A percentile compares a stretch with the other conserved stretches of the same genome.
These are phyloP conservation scores for Claviceps pusilla DNA, from an alignment of 2,329 filamentous ascomycete genomes.

Conservation along the genomic window DNA sequence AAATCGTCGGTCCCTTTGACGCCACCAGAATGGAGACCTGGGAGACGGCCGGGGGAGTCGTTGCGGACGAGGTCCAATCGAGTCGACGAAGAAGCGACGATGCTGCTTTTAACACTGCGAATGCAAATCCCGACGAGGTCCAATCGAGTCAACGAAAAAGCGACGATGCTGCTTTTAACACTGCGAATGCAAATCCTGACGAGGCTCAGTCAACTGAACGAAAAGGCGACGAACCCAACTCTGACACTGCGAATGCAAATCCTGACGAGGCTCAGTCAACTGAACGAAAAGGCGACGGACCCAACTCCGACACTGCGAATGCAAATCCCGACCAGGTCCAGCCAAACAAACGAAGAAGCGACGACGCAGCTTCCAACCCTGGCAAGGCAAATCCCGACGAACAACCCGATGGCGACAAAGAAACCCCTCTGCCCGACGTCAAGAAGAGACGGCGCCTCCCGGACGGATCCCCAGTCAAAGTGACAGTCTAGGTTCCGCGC, in stretches of 20 bases:
- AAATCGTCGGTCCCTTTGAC: slow-evolving; percentile 31
- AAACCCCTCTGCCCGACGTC: slow-evolving; percentile 10
- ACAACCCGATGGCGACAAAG: slow-evolving; percentile 20
- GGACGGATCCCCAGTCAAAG: slow-evolving; percentile 16
- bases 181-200: slow-evolving; percentile 12
- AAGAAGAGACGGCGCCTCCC: slow-evolving; percentile 21
- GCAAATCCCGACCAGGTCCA: not conserved
- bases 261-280: no score
- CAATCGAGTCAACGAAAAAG: slow-evolving; percentile 16
- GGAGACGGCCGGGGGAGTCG: slow-evolving; percentile 15
- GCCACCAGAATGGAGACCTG: slow-evolving; percentile 24
- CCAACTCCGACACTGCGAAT: not conserved
- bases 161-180: slow-evolving; percentile 16
- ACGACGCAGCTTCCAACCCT: slow-evolving; percentile 17
- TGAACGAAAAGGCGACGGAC: slow-evolving; percentile 2
- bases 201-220: slow-evolving; percentile 7
- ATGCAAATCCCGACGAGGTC: not conserved
- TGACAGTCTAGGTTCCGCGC: slow-evolving; percentile 13
- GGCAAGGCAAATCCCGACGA: slow-evolving; percentile 28
- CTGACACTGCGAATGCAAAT: slow-evolving; percentile 9
- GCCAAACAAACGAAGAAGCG: slow-evolving; percentile 18
- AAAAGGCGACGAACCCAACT: slow-evolving; percentile 17
- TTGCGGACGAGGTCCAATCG: slow-evolving; percentile 14
- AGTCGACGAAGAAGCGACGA: slow-evolving; percentile 19
- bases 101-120: slow-evolving; percentile 20